Evolutionary conservation across 2,329 filamentous ascomycete species (phyloP).

Genomic region (Fusarium liriodendri): DNA sequence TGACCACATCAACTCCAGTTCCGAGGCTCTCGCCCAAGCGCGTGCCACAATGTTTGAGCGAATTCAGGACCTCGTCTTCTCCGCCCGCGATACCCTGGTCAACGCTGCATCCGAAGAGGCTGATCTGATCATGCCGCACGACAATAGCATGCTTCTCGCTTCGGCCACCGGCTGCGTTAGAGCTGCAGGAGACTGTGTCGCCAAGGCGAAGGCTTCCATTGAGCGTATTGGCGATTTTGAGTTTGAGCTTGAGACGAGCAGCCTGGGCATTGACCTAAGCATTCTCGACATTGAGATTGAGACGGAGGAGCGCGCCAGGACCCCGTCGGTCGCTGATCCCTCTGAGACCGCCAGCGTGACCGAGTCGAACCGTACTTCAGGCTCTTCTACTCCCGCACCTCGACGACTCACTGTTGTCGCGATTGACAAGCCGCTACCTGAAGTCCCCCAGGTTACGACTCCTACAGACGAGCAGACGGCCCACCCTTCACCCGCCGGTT

Average conservation of each 20-base stretch:
- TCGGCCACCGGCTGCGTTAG: slow-evolving; percentile 90
- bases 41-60: slow-evolving; percentile 82
- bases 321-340: slow-evolving; percentile 48
- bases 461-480: slow-evolving; percentile 47
- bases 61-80: slow-evolving; percentile 82
- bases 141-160: slow-evolving; percentile 78
- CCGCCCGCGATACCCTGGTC: slow-evolving; percentile 82
- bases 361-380: slow-evolving; percentile 52
- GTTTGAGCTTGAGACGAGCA: slow-evolving; percentile 74
- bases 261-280: slow-evolving; percentile 66
- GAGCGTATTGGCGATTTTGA: slow-evolving; percentile 94
- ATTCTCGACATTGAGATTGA: slow-evolving; percentile 58
- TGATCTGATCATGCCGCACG: slow-evolving; percentile 82
- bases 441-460: slow-evolving; percentile 67
- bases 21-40: slow-evolving; percentile 73
- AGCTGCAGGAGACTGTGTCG: slow-evolving; percentile 90
- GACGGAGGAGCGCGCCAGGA: slow-evolving; percentile 47
- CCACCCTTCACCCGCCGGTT: slow-evolving; percentile 50
- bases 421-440: slow-evolving; percentile 76
- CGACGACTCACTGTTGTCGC: slow-evolving; percentile 56
- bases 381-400: slow-evolving; percentile 50
- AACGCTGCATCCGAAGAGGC: slow-evolving; percentile 76
- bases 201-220: slow-evolving; percentile 85
- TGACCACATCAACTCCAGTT: slow-evolving; percentile 77
- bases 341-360: slow-evolving; percentile 54